phyloP scores from a whole-genome alignment of 2,329 filamentous ascomycete species.

The Pestalotiopsis sp. region DNA sequence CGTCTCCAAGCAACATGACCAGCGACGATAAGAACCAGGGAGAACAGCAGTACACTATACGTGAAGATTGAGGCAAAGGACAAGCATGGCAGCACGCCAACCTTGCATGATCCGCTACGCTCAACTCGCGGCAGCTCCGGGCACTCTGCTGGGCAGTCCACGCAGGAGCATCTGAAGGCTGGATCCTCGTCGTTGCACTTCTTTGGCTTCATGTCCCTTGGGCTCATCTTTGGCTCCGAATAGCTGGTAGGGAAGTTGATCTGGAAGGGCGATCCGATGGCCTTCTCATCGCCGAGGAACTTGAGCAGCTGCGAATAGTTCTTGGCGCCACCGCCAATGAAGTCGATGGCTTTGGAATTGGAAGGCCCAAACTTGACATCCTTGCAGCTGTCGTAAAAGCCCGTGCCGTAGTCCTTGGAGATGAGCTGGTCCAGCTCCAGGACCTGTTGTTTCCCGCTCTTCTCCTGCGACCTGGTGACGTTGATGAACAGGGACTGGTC shows the following conservation, averaged over 20 bases:
- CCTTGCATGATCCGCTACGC: constrained; percentile 72
- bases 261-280: constrained; percentile 92
- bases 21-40: constrained; percentile 67
- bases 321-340: constrained; percentile 94
- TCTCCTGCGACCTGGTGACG: constrained; percentile 74
- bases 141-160: constrained; percentile 88
- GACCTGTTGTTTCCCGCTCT: constrained; percentile 63
- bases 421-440: constrained; percentile 90
- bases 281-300: constrained; percentile 91
- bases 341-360: constrained; percentile 90
- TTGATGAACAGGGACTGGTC: constrained; percentile 96
- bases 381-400: constrained; percentile 97
- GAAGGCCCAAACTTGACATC: constrained; percentile 97
- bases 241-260: constrained; percentile 83
- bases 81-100: constrained; percentile 87
- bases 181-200: constrained; percentile 90
- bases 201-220: constrained; percentile 74
- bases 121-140: constrained; percentile 79
- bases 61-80: constrained; percentile 90
- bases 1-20: constrained; percentile 78
- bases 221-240: constrained; percentile 69
- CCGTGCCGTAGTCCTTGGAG: constrained; percentile 79
- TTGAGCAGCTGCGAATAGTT: constrained; percentile 86
- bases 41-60: constrained; percentile 75
- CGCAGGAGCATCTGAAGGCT: constrained; percentile 85